Evolutionary conservation across 1,284 basidiomycete genomes (phyloP).

Genomic region (Tremellales sp.): DNA sequence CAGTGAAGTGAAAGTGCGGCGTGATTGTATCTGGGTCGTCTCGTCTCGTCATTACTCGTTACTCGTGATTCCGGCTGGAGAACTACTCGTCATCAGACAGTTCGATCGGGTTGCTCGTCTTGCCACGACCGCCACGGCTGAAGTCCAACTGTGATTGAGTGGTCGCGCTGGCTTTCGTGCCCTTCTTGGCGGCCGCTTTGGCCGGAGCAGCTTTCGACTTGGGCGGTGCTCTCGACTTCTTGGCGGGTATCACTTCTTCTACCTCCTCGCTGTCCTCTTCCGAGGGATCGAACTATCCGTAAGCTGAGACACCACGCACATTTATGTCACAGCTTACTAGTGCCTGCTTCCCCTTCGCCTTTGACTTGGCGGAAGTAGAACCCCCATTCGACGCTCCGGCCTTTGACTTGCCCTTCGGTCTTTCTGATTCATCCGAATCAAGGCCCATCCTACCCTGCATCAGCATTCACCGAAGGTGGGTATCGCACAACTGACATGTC

Average conservation of each 20-base stretch:
- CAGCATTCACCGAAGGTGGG: not conserved
- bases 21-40: no score
- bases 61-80: no score
- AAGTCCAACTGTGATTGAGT: constrained; percentile 58
- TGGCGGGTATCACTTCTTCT: constrained; percentile 56
- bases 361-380: no score
- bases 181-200: constrained; percentile 60
- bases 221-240: constrained; percentile 59
- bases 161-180: constrained; percentile 41
- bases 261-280: constrained; percentile 58
- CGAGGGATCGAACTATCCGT: constrained; percentile 51
- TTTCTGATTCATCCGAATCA: constrained; percentile 43
- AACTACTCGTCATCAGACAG: constrained; percentile 11
- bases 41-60: no score
- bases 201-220: constrained; percentile 48
- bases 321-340: constrained; percentile 41
- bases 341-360: constrained; percentile 55
- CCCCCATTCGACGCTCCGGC: no score
- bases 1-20: no score
- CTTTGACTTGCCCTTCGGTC: constrained; percentile 52
- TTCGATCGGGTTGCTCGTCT: constrained; percentile 8
- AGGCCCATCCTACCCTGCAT: constrained; percentile 41
- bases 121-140: constrained; percentile 5
- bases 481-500: constrained; percentile 37
- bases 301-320: not conserved